Base-by-base conservation (phyloP, 148 eudicot species). In the Amaranthus palmeri region DNA sequence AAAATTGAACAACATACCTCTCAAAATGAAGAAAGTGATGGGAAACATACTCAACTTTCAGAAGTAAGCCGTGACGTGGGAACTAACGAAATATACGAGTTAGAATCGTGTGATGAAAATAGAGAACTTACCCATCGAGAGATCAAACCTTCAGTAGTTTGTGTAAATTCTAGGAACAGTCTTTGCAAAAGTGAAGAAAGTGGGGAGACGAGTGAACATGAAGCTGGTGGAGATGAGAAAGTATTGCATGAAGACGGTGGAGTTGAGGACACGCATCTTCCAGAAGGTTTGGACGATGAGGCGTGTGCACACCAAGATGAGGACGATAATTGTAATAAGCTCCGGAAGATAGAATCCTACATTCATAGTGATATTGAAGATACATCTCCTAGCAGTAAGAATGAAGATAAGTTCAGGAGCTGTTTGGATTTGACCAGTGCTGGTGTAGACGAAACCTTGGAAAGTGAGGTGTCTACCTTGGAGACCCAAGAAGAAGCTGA, bases 321-420 rank as follows among this genome's bases (percentile, higher is more conserved):
- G 15, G 65, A 56, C 53, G 50, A 51, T 40, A 17, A 54, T 11
- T 6, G 70, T 49, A 8, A 56, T 67, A 40, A 18, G 47, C 66
- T n/a, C 13, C 72, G 15, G 56, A 79, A 73, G 48, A 69, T 67
- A 67, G 79, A 84, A 54, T 47, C 60, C 18, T 41, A 57, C 48
- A 56, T 74, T 43, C 59, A 70, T 44, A 72, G 68, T 66, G 78
- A 80, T 80, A 42, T 43, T 52, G 85, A 83, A 67, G 82, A 71
- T 68, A 69, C 78, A 67, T 74, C 82, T 68, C 54, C 67, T 67
- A 46, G 74, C 56, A 49, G 74, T 46, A 71, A 76, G 49, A 82
- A 69, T 56, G 82, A 72, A 17, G 93, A 90, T 70, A 75, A 78
- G 61, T 93, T 85, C 67, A 80, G 74, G 65, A 90, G 98, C 82